Conservation (phyloP, 2,329 filamentous ascomycete species). For the Chrysoporthe puriensis region DNA sequence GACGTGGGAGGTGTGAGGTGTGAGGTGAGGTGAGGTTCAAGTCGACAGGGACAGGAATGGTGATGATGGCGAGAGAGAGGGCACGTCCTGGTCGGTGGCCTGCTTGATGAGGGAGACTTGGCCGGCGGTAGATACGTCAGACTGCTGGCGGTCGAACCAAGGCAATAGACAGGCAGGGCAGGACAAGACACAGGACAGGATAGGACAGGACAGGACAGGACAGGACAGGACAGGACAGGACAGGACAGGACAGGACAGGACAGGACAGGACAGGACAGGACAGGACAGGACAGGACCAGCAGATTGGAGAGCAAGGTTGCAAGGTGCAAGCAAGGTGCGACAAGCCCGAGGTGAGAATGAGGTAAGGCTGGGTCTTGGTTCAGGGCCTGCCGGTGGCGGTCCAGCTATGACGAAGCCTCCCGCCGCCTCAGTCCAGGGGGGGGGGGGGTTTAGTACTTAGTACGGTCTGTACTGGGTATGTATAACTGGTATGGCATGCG, state of each 20-base stretch:
- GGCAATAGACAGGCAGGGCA: not conserved
- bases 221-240: too few relatives aligned
- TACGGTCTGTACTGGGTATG: too few relatives aligned
- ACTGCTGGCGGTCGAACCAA: conserved; percentile 2
- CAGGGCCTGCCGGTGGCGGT: conserved; percentile 12
- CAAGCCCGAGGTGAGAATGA: conserved; percentile 13
- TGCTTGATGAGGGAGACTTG: not conserved
- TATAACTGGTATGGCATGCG: not conserved
- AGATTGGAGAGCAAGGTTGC: not conserved
- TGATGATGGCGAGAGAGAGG: not conserved
- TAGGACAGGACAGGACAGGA: too few relatives aligned
- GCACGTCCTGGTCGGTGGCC: not conserved
- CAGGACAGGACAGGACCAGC: not conserved
- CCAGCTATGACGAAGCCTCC: conserved; percentile 25
- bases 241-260: too few relatives aligned
- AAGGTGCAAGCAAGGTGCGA: conserved; percentile 19
- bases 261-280: too few relatives aligned
- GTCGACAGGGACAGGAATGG: not conserved
- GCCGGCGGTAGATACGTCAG: conserved; percentile 3
- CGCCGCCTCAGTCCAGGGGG: not conserved
- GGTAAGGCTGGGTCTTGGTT: conserved; percentile 15
- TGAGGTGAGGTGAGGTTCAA: not conserved
- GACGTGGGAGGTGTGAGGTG: not conserved
- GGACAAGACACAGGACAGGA: too few relatives aligned
- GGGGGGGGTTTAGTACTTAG: not conserved